phyloP scores from a whole-genome alignment of 768 basidiomycete genomes.

The Pleurotus tuoliensis region DNA sequence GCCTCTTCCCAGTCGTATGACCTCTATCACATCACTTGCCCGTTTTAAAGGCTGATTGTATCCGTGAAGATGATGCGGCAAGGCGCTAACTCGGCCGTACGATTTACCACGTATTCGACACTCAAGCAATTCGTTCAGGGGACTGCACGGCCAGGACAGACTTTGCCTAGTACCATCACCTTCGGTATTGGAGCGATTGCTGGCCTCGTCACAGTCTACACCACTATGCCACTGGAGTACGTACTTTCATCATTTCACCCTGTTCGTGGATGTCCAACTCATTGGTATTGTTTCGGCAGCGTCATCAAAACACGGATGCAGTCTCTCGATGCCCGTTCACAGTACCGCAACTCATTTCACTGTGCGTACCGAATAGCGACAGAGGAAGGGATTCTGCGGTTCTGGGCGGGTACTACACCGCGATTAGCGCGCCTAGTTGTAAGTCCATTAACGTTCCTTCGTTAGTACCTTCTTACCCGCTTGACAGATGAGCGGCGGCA shows the following conservation, averaged over 20 bases:
- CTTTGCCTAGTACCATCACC: constrained; percentile 81
- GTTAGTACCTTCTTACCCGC: neutral
- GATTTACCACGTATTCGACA: constrained; percentile 93
- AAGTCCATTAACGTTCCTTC: constrained; percentile 24
- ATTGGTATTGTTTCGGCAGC: constrained; percentile 34
- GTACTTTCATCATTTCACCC: constrained; percentile 17
- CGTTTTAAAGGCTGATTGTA: neutral
- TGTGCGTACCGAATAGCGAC: constrained; percentile 93
- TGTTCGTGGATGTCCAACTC: neutral
- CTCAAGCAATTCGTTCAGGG: constrained; percentile 93
- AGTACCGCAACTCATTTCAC: constrained; percentile 93
- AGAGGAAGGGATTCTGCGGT: constrained; percentile 87
- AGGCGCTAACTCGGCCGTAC: constrained; percentile 94
- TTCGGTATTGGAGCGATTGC: constrained; percentile 94
- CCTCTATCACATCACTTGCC: neutral
- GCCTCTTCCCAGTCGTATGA: constrained; percentile 86
- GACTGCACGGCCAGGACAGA: constrained; percentile 75
- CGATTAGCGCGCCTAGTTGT: constrained; percentile 81
- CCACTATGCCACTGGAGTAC: constrained; percentile 82
- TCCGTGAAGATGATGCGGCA: constrained; percentile 85
- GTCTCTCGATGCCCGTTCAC: constrained; percentile 72
- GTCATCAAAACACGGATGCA: constrained; percentile 99
- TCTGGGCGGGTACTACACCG: constrained; percentile 97
- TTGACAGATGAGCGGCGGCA: constrained; percentile 83
- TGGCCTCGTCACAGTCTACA: constrained; percentile 92